These are phyloP conservation scores for Coniochaeta prunicola DNA, from an alignment of 2,329 filamentous ascomycete species.

Conservation along the genomic window DNA sequence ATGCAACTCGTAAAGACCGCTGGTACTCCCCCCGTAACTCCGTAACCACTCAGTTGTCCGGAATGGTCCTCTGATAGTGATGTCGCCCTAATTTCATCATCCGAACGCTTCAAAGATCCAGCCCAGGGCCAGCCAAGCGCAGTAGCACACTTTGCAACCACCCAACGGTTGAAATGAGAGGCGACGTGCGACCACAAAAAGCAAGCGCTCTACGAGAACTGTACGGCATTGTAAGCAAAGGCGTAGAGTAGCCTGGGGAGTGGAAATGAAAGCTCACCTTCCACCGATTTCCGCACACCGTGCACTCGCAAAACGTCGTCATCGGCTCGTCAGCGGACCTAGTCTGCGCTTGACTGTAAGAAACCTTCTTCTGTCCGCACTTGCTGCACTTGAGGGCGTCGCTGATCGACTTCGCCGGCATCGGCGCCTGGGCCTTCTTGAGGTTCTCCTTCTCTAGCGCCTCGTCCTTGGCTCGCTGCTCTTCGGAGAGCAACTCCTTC, in stretches of 20 bases:
- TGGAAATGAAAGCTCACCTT: conserved; percentile 44
- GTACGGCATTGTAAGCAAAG: background rate
- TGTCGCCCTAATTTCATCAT: background rate
- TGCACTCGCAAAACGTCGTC: conserved; percentile 70
- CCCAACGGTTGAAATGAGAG: background rate
- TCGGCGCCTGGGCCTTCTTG: conserved; percentile 92
- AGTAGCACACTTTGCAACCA: background rate
- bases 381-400: conserved; percentile 83
- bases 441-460: conserved; percentile 86
- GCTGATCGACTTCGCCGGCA: conserved; percentile 85
- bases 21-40: background rate
- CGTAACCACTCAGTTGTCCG: background rate
- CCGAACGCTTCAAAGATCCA: background rate
- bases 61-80: background rate
- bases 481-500: conserved; percentile 83
- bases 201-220: conserved; percentile 19
- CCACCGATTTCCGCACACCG: conserved; percentile 63
- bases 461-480: conserved; percentile 69
- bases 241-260: background rate
- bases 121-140: background rate
- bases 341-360: conserved; percentile 94
- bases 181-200: background rate
- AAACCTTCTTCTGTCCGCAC: conserved; percentile 89
- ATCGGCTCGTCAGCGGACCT: conserved; percentile 91
- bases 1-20: background rate